These are phyloP conservation scores for Boletus patriciae DNA, from an alignment of 768 basidiomycete species.

Conservation along the genomic window DNA sequence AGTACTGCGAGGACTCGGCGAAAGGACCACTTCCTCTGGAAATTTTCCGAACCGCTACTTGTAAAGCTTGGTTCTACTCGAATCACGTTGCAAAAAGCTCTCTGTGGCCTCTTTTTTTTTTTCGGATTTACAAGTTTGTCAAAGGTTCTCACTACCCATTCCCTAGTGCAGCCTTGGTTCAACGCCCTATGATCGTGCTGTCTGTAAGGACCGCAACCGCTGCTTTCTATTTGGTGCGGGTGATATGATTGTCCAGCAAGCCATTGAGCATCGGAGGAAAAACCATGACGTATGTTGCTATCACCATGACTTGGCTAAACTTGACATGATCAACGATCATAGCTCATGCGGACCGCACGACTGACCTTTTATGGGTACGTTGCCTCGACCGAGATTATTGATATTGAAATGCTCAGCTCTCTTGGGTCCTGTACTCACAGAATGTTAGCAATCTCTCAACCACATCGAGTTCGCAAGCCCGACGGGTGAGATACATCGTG, in stretches of 20 bases:
- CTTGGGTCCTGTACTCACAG: conserved; percentile 80
- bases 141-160: not conserved
- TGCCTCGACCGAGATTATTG: not conserved
- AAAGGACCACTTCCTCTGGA: too few relatives aligned
- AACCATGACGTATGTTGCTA: conserved; percentile 67
- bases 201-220: conserved; percentile 65
- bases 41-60: not conserved
- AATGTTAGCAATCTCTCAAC: conserved; percentile 77
- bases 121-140: conserved; percentile 45
- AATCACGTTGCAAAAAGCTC: not conserved
- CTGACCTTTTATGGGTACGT: conserved; percentile 54
- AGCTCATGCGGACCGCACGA: conserved; percentile 63
- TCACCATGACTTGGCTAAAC: not conserved
- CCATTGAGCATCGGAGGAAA: conserved; percentile 66
- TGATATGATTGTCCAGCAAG: conserved; percentile 85
- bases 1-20: too few relatives aligned
- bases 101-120: conserved; percentile 45
- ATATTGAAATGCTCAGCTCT: conserved; percentile 32
- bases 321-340: not conserved
- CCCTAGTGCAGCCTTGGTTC: conserved; percentile 60
- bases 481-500: conserved; percentile 59
- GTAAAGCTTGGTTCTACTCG: not conserved
- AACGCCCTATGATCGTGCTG: conserved; percentile 62
- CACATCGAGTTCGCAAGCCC: conserved; percentile 69
- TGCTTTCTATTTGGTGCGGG: conserved; percentile 69